Evolutionary conservation across 176 grass and related monocot species (phyloP), one percentile per base, ranked within the genome.

Genomic region (Avena atlantica): DNA sequence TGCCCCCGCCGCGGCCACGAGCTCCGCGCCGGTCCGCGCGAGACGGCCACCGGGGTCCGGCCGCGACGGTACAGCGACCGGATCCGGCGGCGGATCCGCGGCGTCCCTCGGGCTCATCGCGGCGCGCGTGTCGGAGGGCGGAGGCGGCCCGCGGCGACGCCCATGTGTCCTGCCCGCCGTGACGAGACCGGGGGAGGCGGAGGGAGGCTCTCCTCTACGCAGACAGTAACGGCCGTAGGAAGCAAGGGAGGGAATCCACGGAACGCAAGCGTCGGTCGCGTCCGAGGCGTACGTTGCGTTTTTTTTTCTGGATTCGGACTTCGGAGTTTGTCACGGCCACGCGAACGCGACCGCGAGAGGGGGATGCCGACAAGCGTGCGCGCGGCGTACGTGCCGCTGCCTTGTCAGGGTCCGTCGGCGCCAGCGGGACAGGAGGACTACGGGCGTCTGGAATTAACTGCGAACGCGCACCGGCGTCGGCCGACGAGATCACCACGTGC

Each of bases 321-420:
- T 85, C 44, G 50, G 76, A 76, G 15, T 83, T 85, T 77, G 89
- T 85, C 86, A 85, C 45, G 42, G 53, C 70, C 62, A 86, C 88
- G 70, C 78, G 15, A 73, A 17, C 62, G 61, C 34, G 57, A 66
- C 58, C 31, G 34, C 51, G 64, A 21, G 25, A 25, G 12, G 63
- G 1, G 73, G 71, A 24, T 52, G 72, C 72, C 72, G 75, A 78
- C 75, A 78, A 7, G 75, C 52, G 51, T 19, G 74, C 29, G 51
- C 17, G 74, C 40, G 40, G 40, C 40, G 40, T 42, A 42, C 51
- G 75, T 20, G 74, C 50, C 50, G 73, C 49, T 76, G 48, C 24
- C 14, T 42, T 7, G 10, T 25, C 21, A 68, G 73, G 74, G 10
- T 11, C 76, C 4, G 42, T 42, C 5, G 9, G 14, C 40, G 77